Conservation (phyloP, 2,329 filamentous ascomycete genomes). For the Didymella exigua region DNA sequence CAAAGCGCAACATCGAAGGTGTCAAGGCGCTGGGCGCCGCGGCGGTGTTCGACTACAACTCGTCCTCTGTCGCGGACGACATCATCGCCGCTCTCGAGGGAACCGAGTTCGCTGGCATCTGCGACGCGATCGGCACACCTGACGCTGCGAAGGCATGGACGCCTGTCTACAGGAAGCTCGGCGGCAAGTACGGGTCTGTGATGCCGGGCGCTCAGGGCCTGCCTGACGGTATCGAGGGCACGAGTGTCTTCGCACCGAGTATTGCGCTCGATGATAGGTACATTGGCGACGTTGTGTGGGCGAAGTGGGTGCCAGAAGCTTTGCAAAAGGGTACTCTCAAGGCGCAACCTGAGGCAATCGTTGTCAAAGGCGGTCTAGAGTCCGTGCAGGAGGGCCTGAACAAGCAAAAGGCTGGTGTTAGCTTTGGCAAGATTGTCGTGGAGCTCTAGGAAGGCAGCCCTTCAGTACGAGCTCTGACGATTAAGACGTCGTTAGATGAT, state of each 20-base stretch:
- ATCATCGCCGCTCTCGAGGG: slow-evolving; percentile 50
- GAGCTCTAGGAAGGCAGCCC: slow-evolving; percentile 19
- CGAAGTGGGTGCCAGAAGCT: slow-evolving; percentile 40
- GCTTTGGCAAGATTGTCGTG: slow-evolving; percentile 44
- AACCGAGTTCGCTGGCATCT: slow-evolving; percentile 51
- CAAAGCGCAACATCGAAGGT: slow-evolving; percentile 39
- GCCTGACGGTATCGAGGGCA: slow-evolving; percentile 36
- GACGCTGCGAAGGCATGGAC: slow-evolving; percentile 32
- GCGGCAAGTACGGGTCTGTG: slow-evolving; percentile 38
- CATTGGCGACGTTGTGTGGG: slow-evolving; percentile 43
- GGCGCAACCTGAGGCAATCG: slow-evolving; percentile 38
- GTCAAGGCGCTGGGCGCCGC: slow-evolving; percentile 39
- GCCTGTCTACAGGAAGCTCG: slow-evolving; percentile 37
- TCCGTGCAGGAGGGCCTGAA: slow-evolving; percentile 36
- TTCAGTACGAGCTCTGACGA: background rate
- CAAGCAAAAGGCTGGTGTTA: slow-evolving; percentile 39
- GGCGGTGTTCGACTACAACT: slow-evolving; percentile 43
- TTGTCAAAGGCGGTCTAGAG: slow-evolving; percentile 38
- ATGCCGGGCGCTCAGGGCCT: slow-evolving; percentile 26
- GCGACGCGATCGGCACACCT: slow-evolving; percentile 45
- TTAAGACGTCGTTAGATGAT: background rate
- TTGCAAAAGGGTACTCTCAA: slow-evolving; percentile 40
- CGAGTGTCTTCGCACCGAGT: slow-evolving; percentile 28
- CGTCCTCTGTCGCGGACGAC: slow-evolving; percentile 42
- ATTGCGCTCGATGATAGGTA: slow-evolving; percentile 31